phyloP scores from a whole-genome alignment of 129 eudicot genomes.

The Arctium minus region DNA sequence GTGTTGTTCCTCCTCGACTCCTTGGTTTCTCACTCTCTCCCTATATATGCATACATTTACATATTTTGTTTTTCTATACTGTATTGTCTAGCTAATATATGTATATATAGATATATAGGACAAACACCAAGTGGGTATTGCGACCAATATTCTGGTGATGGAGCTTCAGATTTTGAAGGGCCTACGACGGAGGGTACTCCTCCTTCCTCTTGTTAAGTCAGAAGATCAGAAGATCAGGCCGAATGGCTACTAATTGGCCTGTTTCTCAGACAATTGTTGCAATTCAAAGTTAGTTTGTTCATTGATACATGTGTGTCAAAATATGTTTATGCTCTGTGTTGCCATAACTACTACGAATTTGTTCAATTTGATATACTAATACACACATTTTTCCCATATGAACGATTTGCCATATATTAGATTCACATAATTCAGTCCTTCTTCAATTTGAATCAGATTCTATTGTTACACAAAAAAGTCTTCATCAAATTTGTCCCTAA shows the following conservation, averaged over 20 bases:
- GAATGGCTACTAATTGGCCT: neutral
- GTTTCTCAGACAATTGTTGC: neutral
- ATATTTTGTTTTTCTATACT: neutral
- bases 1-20: neutral
- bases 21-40: slow-evolving; percentile 4
- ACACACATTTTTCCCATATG: neutral
- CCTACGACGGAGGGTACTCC: neutral
- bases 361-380: neutral
- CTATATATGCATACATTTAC: neutral
- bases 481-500: no score
- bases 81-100: no score
- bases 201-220: slow-evolving; percentile 2
- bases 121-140: neutral
- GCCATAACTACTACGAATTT: neutral
- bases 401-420: slow-evolving; percentile 5
- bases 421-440: slow-evolving; percentile 20
- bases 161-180: neutral
- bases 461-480: no score
- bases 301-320: neutral
- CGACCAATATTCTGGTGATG: neutral
- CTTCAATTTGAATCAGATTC: no score
- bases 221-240: neutral
- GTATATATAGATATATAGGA: neutral
- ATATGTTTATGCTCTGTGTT: no score
- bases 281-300: neutral